Evolutionary conservation across 2,329 filamentous ascomycete genomes (phyloP).

Genomic region (Apiospora saccharicola): DNA sequence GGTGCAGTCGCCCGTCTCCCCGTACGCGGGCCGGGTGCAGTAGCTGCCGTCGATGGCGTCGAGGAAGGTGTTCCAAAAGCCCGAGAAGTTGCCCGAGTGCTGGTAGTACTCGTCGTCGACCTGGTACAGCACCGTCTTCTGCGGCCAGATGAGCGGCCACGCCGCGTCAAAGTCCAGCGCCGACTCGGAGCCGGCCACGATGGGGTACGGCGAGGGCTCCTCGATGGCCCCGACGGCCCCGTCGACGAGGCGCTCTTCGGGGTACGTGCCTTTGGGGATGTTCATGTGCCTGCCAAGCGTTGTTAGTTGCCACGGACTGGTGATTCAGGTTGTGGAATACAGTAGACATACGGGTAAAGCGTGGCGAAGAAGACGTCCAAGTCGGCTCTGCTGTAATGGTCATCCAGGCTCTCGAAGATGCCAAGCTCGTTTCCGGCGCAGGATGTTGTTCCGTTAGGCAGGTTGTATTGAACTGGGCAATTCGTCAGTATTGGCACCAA

Average conservation of each 20-base stretch:
- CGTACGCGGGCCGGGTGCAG: slow-evolving; percentile 35
- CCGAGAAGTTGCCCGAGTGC: slow-evolving; percentile 19
- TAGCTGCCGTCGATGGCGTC: slow-evolving; percentile 36
- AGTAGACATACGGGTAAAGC: slow-evolving; percentile 37
- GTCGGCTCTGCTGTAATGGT: slow-evolving; percentile 46
- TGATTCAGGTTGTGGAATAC: slow-evolving; percentile 25
- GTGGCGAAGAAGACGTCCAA: slow-evolving; percentile 43
- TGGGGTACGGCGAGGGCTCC: slow-evolving; percentile 27
- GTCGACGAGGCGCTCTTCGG: slow-evolving; percentile 44
- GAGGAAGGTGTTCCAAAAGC: slow-evolving; percentile 28
- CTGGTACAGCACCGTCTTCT: slow-evolving; percentile 46
- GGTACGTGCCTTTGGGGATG: slow-evolving; percentile 44
- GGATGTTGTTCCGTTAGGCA: slow-evolving; percentile 33
- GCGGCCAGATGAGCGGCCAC: slow-evolving; percentile 50
- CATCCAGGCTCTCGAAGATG: slow-evolving; percentile 46
- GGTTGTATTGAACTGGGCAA: slow-evolving; percentile 33
- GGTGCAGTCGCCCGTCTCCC: slow-evolving; percentile 36
- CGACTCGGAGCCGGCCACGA: slow-evolving; percentile 36
- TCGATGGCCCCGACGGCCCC: slow-evolving; percentile 41
- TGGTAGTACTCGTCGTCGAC: slow-evolving; percentile 50
- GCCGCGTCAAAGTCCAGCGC: slow-evolving; percentile 50
- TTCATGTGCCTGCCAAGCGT: slow-evolving; percentile 23
- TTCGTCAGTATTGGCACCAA: slow-evolving; percentile 22
- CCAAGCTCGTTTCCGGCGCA: slow-evolving; percentile 36
- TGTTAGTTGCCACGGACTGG: background rate